Evolutionary conservation across 148 eudicot species (phyloP).

Genomic region (Mesembryanthemum crystallinum): DNA sequence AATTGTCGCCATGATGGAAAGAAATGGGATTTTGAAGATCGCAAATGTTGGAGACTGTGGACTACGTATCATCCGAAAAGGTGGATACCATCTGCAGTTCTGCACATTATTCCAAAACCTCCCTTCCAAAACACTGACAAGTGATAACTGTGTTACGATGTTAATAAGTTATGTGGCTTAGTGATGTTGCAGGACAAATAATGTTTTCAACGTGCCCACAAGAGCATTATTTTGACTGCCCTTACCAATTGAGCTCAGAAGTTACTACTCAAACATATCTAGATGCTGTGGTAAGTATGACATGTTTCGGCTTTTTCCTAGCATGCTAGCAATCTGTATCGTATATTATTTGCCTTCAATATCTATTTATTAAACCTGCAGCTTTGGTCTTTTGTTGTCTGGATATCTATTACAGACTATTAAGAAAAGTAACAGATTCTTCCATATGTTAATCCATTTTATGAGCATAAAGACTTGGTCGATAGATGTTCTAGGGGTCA

Average conservation of each 20-base stretch:
- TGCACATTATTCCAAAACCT: not conserved
- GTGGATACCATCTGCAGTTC: conserved; percentile 30
- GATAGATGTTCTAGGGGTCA: not conserved
- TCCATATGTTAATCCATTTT: too few species aligned
- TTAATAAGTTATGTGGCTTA: conserved; percentile 21
- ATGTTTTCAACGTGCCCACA: conserved; percentile 73
- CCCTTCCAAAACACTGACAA: not conserved
- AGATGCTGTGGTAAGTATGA: conserved; percentile 68
- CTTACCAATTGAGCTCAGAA: conserved; percentile 95
- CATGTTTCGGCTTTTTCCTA: not conserved
- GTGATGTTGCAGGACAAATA: conserved; percentile 65
- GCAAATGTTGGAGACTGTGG: conserved; percentile 98
- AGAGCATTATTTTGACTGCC: conserved; percentile 97
- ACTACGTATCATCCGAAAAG: conserved; percentile 75
- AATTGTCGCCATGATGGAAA: conserved; percentile 78
- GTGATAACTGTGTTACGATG: not conserved
- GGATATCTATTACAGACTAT: too few species aligned
- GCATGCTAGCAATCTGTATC: not conserved
- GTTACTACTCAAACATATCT: conserved; percentile 71
- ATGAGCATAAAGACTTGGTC: too few species aligned
- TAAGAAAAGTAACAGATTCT: too few species aligned
- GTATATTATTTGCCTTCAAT: not conserved
- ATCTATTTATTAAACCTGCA: not conserved
- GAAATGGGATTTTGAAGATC: conserved; percentile 70
- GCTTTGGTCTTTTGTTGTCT: too few species aligned